Evolutionary conservation across 2,329 filamentous ascomycete genomes (phyloP), one percentile per base, ranked within the genome.

Genomic region (Reticulascus tulasneorum): DNA sequence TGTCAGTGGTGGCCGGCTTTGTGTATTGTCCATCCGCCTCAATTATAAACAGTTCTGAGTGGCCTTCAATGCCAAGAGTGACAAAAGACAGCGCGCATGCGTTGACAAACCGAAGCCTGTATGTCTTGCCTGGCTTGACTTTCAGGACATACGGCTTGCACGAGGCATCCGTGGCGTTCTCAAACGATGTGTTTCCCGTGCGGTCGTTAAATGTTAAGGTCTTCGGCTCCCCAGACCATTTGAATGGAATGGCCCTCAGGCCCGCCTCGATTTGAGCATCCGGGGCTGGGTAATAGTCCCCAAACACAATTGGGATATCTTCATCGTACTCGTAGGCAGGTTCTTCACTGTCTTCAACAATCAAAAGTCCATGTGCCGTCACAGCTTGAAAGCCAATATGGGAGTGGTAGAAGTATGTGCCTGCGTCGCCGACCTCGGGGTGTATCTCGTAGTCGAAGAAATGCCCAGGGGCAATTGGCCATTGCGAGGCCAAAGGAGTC

Each of bases 391-490:
- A 75, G 0, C 69, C 78, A 12, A 84, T 66, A 42, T 84, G 81
- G 0, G 79, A 82, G 50, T 84, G 80, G 48, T 84, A 84, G 51
- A 80, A 83, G 49, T 82, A 84, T 0, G 78, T 77, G 5, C 80
- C 81, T 0, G 75, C 71, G 35, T 77, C 69, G 6, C 69, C 71
- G 2, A 52, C 27, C 4, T 71, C 55, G 0, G 76, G 69, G 12
- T 66, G 65, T 4, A 84, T 58, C 48, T 84, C 78, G 50, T 84
- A 84, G 58, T 84, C 81, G 53, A 84, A 84, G 57, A 75, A 84
- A 40, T 75, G 67, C 1, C 63, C 56, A 0, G 77, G 67, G 0
- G 75, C 69, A 23, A 84, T 82, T 0, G 80, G 78, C 80, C 79
- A 85, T 47, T 84, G 79, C 13, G 70, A 69, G 3, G 73, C 77